Percentiles rank a stretch among this genome's conserved stretches.
phyloP scores from a whole-genome alignment of 306 rosid genomes.

The Trichosanthes truncata region DNA sequence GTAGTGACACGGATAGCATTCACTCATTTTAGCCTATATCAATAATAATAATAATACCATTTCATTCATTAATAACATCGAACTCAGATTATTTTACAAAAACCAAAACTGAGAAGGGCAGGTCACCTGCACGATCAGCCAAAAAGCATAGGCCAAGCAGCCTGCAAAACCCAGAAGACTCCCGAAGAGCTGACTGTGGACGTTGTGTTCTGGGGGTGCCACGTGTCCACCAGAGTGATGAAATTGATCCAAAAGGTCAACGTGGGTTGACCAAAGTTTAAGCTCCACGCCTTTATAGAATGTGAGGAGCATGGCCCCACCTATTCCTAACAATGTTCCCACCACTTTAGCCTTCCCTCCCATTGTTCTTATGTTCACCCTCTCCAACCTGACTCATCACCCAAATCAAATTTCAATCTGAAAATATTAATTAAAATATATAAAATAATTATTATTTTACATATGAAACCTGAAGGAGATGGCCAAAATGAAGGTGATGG shows the following conservation, averaged over 20 bases:
- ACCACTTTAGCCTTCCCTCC: slow-evolving; percentile 37
- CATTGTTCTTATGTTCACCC: slow-evolving; percentile 14
- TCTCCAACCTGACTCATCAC: slow-evolving; percentile 24
- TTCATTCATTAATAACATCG: too few relatives aligned
- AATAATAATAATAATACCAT: too few relatives aligned
- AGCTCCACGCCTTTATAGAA: slow-evolving; percentile 38
- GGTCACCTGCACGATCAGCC: slow-evolving; percentile 47
- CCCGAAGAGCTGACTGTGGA: neutral
- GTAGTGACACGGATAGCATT: slow-evolving; percentile 28
- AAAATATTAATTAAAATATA: too few relatives aligned
- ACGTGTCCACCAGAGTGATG: slow-evolving; percentile 8
- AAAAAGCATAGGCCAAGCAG: slow-evolving; percentile 19
- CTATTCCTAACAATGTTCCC: slow-evolving; percentile 28
- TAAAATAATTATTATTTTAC: too few relatives aligned
- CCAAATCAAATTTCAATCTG: neutral
- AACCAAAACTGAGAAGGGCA: too few relatives aligned
- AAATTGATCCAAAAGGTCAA: neutral
- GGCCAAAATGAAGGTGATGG: slow-evolving; percentile 17
- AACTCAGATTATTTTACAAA: too few relatives aligned
- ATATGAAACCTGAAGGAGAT: slow-evolving; percentile 6
- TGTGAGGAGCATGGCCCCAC: slow-evolving; percentile 47
- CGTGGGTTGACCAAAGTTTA: slow-evolving; percentile 16
- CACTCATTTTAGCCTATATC: slow-evolving; percentile 28
- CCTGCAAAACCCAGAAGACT: slow-evolving; percentile 13
- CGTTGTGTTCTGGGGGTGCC: neutral